A percentile compares a stretch with the other conserved stretches of the same genome.
These are phyloP conservation scores for Leptomonas pyrrhocoris DNA, from an alignment of 208 protist genomes.

Conservation along the genomic window DNA sequence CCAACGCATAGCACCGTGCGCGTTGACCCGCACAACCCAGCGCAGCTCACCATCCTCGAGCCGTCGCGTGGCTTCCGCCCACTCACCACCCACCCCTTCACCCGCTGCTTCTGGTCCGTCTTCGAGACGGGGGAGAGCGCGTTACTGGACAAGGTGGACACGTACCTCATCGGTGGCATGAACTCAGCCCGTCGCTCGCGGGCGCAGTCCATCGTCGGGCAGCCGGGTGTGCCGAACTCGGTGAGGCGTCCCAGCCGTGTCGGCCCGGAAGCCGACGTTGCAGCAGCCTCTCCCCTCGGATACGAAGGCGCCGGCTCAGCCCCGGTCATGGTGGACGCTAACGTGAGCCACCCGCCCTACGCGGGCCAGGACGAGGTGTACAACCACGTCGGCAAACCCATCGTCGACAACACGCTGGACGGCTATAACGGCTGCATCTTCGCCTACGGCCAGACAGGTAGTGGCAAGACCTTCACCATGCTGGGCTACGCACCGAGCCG, in stretches of 20 bases:
- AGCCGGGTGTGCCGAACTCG: constrained; percentile 6
- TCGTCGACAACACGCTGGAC: constrained; percentile 80
- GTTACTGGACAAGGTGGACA: constrained; percentile 45
- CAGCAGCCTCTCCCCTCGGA: background rate
- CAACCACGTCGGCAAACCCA: constrained; percentile 66
- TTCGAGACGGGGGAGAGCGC: constrained; percentile 34
- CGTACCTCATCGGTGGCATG: constrained; percentile 50
- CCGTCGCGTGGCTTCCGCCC: constrained; percentile 60
- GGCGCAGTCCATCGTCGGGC: constrained; percentile 30
- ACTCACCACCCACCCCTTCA: constrained; percentile 71
- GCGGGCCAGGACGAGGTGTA: constrained; percentile 76
- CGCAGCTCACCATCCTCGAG: constrained; percentile 72
- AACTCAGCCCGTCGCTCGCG: constrained; percentile 42
- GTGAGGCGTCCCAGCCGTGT: constrained; percentile 19
- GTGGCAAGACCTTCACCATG: constrained; percentile 95
- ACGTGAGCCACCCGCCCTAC: constrained; percentile 74
- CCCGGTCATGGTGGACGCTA: constrained; percentile 48
- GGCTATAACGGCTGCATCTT: constrained; percentile 91
- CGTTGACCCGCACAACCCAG: constrained; percentile 77
- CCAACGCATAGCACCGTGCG: constrained; percentile 65
- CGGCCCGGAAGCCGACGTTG: background rate
- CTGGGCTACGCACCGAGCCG: constrained; percentile 71
- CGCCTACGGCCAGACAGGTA: constrained; percentile 90
- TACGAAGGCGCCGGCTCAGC: constrained; percentile 51
- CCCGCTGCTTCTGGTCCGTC: constrained; percentile 84